Evolutionary conservation across 2,329 filamentous ascomycete species (phyloP).

Genomic region (Claviceps fusiformis): DNA sequence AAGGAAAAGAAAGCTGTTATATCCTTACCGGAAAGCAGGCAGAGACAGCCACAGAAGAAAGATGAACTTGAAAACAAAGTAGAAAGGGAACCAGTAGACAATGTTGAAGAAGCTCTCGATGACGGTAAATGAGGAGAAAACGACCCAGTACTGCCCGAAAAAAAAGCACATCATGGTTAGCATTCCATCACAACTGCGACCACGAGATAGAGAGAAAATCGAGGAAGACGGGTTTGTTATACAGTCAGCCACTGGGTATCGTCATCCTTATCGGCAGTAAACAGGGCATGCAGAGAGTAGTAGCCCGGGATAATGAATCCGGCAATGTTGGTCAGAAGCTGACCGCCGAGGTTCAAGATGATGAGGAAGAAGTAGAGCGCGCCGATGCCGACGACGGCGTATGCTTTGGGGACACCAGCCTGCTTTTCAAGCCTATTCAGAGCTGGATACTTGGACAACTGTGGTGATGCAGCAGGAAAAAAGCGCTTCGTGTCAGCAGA

Average conservation of each 20-base stretch:
- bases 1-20: not conserved
- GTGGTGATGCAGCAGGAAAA: not conserved
- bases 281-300: constrained; percentile 70
- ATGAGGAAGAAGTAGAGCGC: constrained; percentile 83
- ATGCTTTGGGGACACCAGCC: constrained; percentile 72
- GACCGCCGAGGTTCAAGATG: constrained; percentile 82
- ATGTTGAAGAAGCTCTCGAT: constrained; percentile 71
- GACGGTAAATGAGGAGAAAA: constrained; percentile 70
- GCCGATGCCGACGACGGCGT: constrained; percentile 61
- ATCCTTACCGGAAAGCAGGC: constrained; percentile 74
- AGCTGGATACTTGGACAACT: constrained; percentile 76
- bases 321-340: constrained; percentile 76
- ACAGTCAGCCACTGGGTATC: constrained; percentile 73
- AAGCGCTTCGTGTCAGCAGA: constrained; percentile 9
- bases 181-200: not conserved
- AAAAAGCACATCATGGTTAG: constrained; percentile 9
- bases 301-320: constrained; percentile 74
- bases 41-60: constrained; percentile 96
- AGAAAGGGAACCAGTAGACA: constrained; percentile 95
- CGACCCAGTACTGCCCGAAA: constrained; percentile 65
- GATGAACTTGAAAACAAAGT: constrained; percentile 99
- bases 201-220: too few relatives aligned
- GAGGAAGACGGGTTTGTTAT: constrained; percentile 19
- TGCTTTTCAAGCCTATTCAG: constrained; percentile 80
- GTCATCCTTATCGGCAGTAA: constrained; percentile 56